Evolutionary conservation across 306 rosid species (phyloP).

Genomic region (Erythrophleum fordii): DNA sequence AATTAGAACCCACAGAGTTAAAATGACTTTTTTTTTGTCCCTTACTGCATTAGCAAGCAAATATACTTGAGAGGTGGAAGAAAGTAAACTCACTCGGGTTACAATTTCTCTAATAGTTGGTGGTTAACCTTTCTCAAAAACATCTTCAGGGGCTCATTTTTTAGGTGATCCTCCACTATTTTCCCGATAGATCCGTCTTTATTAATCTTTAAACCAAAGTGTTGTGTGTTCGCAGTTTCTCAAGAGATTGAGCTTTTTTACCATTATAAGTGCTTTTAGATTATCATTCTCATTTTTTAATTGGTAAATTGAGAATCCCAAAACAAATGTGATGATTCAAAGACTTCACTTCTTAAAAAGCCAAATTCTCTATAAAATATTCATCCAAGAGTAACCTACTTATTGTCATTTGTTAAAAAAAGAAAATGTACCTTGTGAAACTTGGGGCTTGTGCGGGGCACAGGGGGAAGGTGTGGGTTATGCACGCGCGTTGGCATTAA

Average conservation of each 20-base stretch:
- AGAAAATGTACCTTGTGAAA: neutral
- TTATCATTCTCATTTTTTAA: neutral
- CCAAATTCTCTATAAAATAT: no score
- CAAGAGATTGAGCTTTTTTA: no score
- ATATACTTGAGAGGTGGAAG: neutral
- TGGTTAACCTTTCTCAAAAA: no score
- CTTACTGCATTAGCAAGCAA: neutral
- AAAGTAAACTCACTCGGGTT: neutral
- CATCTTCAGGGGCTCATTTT: no score
- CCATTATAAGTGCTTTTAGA: no score
- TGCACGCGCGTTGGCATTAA: conserved; percentile 31
- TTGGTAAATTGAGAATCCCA: neutral
- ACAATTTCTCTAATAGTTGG: no score
- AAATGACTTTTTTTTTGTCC: neutral
- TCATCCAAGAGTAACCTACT: no score
- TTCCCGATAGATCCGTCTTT: no score
- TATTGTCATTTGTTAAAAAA: neutral
- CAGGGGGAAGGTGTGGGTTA: neutral
- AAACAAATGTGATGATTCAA: neutral
- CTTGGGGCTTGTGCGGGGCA: neutral
- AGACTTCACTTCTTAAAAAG: no score
- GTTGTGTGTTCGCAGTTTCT: neutral
- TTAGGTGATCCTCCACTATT: neutral
- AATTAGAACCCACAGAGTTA: neutral
- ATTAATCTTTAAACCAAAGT: neutral